phyloP scores from a whole-genome alignment of 257 asterid species.

The Solanum gracilifrons region DNA sequence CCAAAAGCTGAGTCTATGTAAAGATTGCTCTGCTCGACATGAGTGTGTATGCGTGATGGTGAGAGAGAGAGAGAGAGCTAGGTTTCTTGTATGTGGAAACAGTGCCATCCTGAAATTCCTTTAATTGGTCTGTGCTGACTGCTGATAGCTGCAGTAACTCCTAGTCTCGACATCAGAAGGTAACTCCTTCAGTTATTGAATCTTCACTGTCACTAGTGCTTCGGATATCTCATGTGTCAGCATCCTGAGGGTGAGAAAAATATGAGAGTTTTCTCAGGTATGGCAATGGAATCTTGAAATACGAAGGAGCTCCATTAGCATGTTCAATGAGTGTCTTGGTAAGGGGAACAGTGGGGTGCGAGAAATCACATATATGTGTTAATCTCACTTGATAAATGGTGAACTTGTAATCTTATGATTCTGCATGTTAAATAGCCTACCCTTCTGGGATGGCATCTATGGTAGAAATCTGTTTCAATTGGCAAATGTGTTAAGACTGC shows the following conservation, averaged over 20 bases:
- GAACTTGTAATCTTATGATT: not conserved
- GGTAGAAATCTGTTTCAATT: not conserved
- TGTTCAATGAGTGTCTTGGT: not conserved
- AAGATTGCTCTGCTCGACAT: not conserved
- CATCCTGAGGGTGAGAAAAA: not conserved
- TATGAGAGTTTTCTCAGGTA: not conserved
- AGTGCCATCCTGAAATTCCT: not conserved
- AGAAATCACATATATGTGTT: not conserved
- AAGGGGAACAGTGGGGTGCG: not conserved
- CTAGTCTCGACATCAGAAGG: not conserved
- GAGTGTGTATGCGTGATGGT: not conserved
- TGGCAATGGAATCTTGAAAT: not conserved
- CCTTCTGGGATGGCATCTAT: not conserved
- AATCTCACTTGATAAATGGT: not conserved
- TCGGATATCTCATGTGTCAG: not conserved
- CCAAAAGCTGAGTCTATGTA: not conserved
- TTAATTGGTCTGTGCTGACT: not conserved
- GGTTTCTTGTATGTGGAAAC: not conserved
- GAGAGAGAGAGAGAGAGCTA: not conserved
- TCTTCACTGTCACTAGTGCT: not conserved
- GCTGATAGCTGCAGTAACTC: not conserved
- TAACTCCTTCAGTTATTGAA: not conserved
- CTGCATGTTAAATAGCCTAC: not conserved
- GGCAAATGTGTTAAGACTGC: not conserved
- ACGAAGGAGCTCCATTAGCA: not conserved